Percentiles rank a stretch among this genome's conserved stretches.
These are phyloP conservation scores for Xylaria bambusicola DNA, from an alignment of 495 filamentous ascomycete species.

Conservation along the genomic window DNA sequence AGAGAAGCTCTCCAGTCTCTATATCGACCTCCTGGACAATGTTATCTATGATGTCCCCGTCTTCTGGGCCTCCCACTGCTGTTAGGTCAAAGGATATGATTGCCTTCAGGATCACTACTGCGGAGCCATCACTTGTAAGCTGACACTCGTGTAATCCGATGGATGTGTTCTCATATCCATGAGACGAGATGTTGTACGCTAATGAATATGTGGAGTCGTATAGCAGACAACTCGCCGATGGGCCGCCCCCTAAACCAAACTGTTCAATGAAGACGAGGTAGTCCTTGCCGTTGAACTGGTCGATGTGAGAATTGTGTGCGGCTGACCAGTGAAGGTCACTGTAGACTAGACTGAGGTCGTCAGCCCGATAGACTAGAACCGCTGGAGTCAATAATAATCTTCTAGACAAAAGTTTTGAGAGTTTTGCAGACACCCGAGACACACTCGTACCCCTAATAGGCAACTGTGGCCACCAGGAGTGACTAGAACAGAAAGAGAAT, in stretches of 20 bases:
- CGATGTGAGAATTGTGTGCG: conserved; percentile 6
- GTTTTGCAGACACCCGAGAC: no score
- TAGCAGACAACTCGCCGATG: conserved; percentile 14
- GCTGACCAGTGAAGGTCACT: conserved; percentile 12
- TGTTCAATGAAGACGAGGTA: conserved; percentile 17
- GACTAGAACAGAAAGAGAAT: no score
- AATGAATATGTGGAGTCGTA: conserved; percentile 25
- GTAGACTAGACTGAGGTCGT: conserved; percentile 25
- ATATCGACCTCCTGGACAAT: conserved; percentile 28
- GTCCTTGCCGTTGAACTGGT: conserved; percentile 3
- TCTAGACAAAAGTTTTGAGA: no score
- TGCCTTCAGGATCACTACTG: conserved; percentile 17
- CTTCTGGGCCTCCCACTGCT: conserved; percentile 18
- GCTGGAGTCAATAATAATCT: no score
- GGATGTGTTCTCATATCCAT: not conserved
- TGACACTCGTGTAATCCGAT: conserved; percentile 24
- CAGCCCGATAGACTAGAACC: conserved; percentile 18
- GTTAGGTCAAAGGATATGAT: conserved; percentile 20
- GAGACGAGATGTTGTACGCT: conserved; percentile 19
- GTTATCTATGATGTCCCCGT: conserved; percentile 24
- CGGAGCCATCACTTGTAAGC: conserved; percentile 17
- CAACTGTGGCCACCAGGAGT: no score
- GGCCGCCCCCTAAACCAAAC: not conserved
- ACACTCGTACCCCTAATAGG: no score
- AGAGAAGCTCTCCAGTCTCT: conserved; percentile 28